A percentile compares a stretch with the other conserved stretches of the same genome.
phyloP scores from a whole-genome alignment of 257 asterid genomes.

The Paraleonurus japonicus region DNA sequence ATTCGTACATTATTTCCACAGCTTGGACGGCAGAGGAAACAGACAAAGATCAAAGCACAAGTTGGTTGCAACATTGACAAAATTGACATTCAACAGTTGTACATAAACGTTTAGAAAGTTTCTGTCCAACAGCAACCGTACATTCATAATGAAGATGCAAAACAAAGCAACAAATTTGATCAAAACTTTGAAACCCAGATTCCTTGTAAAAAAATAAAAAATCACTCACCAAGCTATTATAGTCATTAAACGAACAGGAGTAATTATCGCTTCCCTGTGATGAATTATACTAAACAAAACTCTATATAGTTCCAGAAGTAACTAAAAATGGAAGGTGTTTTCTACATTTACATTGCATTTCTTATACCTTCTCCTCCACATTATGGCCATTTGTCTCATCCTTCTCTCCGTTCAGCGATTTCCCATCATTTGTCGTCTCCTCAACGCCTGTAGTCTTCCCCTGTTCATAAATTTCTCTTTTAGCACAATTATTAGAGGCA shows the following conservation, averaged over 20 bases:
- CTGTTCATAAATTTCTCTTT: slow-evolving; percentile 31
- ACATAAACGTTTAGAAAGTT: background rate
- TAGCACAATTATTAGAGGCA: slow-evolving; percentile 9
- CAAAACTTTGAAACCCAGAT: background rate
- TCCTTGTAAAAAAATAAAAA: background rate
- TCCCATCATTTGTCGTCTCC: slow-evolving; percentile 50
- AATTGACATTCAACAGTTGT: background rate
- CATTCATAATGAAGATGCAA: slow-evolving; percentile 13
- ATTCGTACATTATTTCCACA: background rate
- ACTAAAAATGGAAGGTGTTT: background rate
- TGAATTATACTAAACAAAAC: slow-evolving; percentile 9
- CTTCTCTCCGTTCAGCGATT: slow-evolving; percentile 27
- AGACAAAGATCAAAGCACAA: background rate
- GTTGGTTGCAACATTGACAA: background rate
- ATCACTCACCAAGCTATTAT: slow-evolving; percentile 19
- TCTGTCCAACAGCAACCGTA: background rate
- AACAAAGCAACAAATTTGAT: slow-evolving; percentile 19
- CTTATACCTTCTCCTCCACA: slow-evolving; percentile 41
- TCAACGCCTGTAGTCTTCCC: slow-evolving; percentile 42
- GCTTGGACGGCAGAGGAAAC: background rate
- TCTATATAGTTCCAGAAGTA: slow-evolving; percentile 20
- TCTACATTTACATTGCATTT: slow-evolving; percentile 6
- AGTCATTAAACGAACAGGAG: slow-evolving; percentile 28
- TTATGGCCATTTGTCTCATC: slow-evolving; percentile 51
- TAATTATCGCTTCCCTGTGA: slow-evolving; percentile 12